Percentiles rank a stretch among this genome's conserved stretches.
Evolutionary conservation across 1,284 basidiomycete genomes (phyloP).

Genomic region (Hypsizygus ulmarius): DNA sequence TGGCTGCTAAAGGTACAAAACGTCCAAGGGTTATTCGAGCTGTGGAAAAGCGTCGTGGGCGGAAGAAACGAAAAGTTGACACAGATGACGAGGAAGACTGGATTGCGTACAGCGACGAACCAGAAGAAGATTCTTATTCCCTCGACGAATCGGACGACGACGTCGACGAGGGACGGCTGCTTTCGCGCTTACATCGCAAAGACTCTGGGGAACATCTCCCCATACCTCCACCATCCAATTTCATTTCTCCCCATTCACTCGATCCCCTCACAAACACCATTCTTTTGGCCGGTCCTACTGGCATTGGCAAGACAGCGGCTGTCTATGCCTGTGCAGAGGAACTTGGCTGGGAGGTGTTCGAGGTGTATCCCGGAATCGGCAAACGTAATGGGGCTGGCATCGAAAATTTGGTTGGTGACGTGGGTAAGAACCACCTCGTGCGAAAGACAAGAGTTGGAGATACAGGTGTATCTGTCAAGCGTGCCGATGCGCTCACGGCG

Average conservation of each 20-base stretch:
- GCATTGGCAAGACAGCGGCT: conserved; percentile 89
- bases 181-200: conserved; percentile 2
- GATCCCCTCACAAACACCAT: conserved; percentile 78
- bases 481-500: conserved; percentile 2
- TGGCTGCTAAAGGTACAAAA: conserved; percentile 38
- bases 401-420: conserved; percentile 84
- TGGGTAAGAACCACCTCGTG: conserved; percentile 90
- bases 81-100: conserved; percentile 56
- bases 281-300: conserved; percentile 79
- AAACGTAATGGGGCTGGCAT: conserved; percentile 80
- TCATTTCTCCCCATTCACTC: conserved; percentile 27
- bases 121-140: conserved; percentile 32
- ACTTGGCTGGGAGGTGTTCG: conserved; percentile 94
- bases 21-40: conserved; percentile 50
- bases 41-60: conserved; percentile 42
- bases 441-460: conserved; percentile 31
- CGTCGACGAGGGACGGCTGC: conserved; percentile 1
- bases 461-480: conserved; percentile 9
- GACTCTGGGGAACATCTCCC: conserved; percentile 8
- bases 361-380: conserved; percentile 95
- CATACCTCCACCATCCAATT: conserved; percentile 1
- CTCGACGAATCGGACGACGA: conserved; percentile 27
- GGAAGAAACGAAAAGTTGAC: conserved; percentile 48
- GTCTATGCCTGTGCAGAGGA: conserved; percentile 93
- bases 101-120: conserved; percentile 47